Base-by-base conservation (phyloP, 768 basidiomycete genomes). In the Mycena galericulata region DNA sequence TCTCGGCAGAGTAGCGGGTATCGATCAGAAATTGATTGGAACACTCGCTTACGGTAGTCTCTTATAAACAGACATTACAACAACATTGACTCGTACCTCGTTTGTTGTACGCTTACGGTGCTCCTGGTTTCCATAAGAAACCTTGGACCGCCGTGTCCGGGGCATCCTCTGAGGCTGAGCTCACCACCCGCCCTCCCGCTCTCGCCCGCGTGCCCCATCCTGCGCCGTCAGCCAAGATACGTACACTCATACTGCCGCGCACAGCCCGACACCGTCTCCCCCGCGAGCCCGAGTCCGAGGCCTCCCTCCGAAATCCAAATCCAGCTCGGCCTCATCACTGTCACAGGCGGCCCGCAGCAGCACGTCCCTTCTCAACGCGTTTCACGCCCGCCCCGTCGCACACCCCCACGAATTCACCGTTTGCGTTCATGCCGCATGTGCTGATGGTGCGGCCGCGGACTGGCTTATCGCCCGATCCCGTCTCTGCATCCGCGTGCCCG, bases 321-420 rank as follows among this genome's bases (percentile, higher is more conserved):
- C n/a, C n/a, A n/a, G n/a, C n/a, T n/a, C n/a, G n/a, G n/a, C n/a
- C n/a, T n/a, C n/a, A n/a, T n/a, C n/a, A n/a, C n/a, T n/a, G n/a
- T n/a, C n/a, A n/a, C n/a, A n/a, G n/a, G n/a, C n/a, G n/a, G n/a
- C n/a, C n/a, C n/a, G n/a, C n/a, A n/a, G n/a, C n/a, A n/a, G n/a
- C n/a, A n/a, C 47, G 22, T 51, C 40, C 17, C 36, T 68, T 4
- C 60, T 68, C n/a, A 54, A 68, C 67, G 67, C 54, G 46, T 68
- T 68, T 55, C 67, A n/a, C 67, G 29, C 53, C 54, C 17, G 60
- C 66, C 46, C 66, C 66, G 22, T 8, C 47, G 46, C 20, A 27
- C 58, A 49, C 49, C 20, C 63, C 62, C 4, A 17, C 63, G 53
- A 46, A 43, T 53, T 55, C 62, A n/a, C 62, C 62, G 22, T 55